phyloP scores from a whole-genome alignment of 176 grass and related monocot genomes.

The Oryza punctata region DNA sequence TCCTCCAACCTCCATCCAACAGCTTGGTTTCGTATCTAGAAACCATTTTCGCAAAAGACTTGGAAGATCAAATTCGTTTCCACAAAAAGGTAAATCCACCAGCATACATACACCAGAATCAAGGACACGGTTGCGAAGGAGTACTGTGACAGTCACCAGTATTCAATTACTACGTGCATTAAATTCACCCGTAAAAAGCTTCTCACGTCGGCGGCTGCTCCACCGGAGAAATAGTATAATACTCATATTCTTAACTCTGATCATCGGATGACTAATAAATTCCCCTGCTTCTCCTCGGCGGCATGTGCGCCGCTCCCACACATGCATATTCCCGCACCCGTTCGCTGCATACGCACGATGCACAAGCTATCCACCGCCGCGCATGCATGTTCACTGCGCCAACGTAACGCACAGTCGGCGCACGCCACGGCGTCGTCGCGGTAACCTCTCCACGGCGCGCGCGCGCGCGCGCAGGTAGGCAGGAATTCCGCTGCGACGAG shows the following conservation, averaged over 20 bases:
- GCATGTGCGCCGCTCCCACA: background rate
- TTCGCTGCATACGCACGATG: background rate
- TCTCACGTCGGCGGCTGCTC: background rate
- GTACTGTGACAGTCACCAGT: background rate
- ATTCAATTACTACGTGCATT: background rate
- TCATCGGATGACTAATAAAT: background rate
- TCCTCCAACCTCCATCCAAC: background rate
- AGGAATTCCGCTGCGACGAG: too few relatives aligned
- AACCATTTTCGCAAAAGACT: background rate
- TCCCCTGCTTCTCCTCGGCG: background rate
- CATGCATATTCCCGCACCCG: background rate
- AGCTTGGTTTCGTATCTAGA: background rate
- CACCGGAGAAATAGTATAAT: background rate
- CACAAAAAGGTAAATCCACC: background rate
- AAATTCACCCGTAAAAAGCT: background rate
- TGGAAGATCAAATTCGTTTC: background rate
- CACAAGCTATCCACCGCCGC: too few relatives aligned
- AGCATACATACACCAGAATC: background rate
- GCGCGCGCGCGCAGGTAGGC: background rate
- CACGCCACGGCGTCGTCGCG: background rate
- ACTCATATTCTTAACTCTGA: too few relatives aligned
- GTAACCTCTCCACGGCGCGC: too few relatives aligned
- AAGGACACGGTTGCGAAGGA: background rate
- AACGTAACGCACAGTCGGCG: background rate
- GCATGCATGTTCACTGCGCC: background rate